Evolutionary conservation across 768 basidiomycete genomes (phyloP), one percentile per base, ranked within the genome.

Genomic region (Suillus alpinus): DNA sequence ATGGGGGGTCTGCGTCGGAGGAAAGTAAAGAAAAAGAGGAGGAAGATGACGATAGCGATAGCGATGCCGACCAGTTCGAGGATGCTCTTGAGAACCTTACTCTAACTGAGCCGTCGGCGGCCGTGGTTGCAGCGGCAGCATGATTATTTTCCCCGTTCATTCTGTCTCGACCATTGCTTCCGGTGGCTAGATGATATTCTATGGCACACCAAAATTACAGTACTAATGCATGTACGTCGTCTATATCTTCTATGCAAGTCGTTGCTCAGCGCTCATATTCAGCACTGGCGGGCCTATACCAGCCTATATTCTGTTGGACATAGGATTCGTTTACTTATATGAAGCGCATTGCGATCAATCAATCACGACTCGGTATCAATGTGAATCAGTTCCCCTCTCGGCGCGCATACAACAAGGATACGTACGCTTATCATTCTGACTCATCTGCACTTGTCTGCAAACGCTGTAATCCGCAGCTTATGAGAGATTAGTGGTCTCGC

Each of bases 41-140:
- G 39, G 79, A 77, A 5, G 61, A 71, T 1, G 73, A 74, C 2
- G 71, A 68, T 16, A 69, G 73, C 9, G 76, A 80, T 20, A 76
- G 73, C 20, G 80, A 77, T 37, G 75, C 78, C 23, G 80, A 82
- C 44, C 63, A 72, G 10, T 87, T 91, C 61, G 82, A 86, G 66
- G 87, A 90, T 65, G 87, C 87, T 14, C 65, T 92, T 71, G 86
- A 91, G 65, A 81, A 83, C 63, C 78, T 92, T 56, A 78, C 68
- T 26, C 62, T 68, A 20, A 36, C 51, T 36, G 51, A 53, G 13
- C 20, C 51, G 0, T n/a, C 18, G 49, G 32, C 13, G 13, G 34
- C 7, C 7, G 51, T 7, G 14, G 34, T 53, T 53, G 51, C 20
- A 53, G 51, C 51, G 36, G 51, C 12, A 36, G 51, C 34, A 53